Base-by-base conservation (phyloP, 352 stramenopile species). In the Globisporangium uncinulatum region DNA sequence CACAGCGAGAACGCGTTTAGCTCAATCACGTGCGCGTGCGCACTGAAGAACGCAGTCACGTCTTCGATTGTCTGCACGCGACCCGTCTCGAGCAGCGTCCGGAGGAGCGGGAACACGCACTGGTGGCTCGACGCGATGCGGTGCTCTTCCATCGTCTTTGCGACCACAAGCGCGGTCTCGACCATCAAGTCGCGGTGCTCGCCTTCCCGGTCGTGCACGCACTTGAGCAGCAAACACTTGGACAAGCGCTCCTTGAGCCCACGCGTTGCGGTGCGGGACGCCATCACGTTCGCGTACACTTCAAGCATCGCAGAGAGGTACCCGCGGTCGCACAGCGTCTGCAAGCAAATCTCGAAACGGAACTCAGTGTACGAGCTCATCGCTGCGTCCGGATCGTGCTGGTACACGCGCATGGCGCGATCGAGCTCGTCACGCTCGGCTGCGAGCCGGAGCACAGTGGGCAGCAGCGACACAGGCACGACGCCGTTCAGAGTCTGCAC, bases 1-100 rank as follows among this genome's bases (percentile, higher is more conserved):
- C 77, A 88, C 45, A 92, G 61, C 20, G 70, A 59, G 57, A 86
- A 88, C 34, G 62, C 55, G 59, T 89, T 92, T 75, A 71, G 85
- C 57, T 77, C 54, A 41, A 92, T 63, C 24, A 86, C 71, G 29
- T 74, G 44, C 6, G 68, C 49, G 52, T 79, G 86, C 52, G 61
- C 64, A 1, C 43, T 48, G 50, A 88, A 83, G 65, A 88, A 85
- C 7, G 62, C 54, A n/a, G 66, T 53, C 34, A 89, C 59, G 17
- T 74, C 75, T 29, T 71, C 63, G 3, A 83, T 61, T 4, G 56
- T 67, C 15, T 55, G 55, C 24, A 69, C 59, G 57, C 32, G 68
- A 47, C 44, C 69, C 37, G 48, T 10, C 24, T 65, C 51, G 29
- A 89, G 57, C 21, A 89, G 54, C 13, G 63, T 56, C 31, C 68